Conservation (phyloP, 140 eudicot species). For the Stevia rebaudiana region DNA sequence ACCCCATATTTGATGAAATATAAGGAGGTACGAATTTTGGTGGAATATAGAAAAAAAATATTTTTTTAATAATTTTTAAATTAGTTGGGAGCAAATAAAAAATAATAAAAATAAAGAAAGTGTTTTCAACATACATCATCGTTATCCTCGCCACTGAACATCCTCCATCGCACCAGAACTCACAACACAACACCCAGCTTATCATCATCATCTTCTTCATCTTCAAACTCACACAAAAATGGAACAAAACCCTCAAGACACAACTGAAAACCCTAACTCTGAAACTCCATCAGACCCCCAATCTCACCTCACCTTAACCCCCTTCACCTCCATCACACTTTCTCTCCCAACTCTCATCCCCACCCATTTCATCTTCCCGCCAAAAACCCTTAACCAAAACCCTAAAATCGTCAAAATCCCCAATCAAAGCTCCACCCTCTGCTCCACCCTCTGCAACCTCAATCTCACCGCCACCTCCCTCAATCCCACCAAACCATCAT, state of each 20-base stretch:
- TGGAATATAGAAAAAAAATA: no score
- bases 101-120: no score
- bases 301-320: slow-evolving; percentile 26
- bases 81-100: no score
- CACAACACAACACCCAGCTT: slow-evolving; percentile 1
- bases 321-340: slow-evolving; percentile 68
- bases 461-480: slow-evolving; percentile 34
- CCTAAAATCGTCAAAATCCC: slow-evolving; percentile 49
- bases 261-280: slow-evolving; percentile 26
- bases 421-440: slow-evolving; percentile 42
- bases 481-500: slow-evolving; percentile 31
- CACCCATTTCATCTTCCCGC: slow-evolving; percentile 46
- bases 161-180: slow-evolving; percentile 2
- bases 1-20: no score
- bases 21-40: no score
- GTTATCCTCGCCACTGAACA: slow-evolving; percentile 23
- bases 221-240: slow-evolving; percentile 18
- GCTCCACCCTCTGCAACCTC: slow-evolving; percentile 33
- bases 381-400: slow-evolving; percentile 24
- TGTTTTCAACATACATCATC: no score
- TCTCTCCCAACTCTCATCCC: slow-evolving; percentile 70
- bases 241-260: slow-evolving; percentile 29
- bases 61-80: no score
- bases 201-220: slow-evolving; percentile 24
- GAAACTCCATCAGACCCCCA: slow-evolving; percentile 28